Percentiles rank a stretch among this genome's conserved stretches.
phyloP scores from a whole-genome alignment of 805 yeast genomes.

The Saturnispora saitoi region DNA sequence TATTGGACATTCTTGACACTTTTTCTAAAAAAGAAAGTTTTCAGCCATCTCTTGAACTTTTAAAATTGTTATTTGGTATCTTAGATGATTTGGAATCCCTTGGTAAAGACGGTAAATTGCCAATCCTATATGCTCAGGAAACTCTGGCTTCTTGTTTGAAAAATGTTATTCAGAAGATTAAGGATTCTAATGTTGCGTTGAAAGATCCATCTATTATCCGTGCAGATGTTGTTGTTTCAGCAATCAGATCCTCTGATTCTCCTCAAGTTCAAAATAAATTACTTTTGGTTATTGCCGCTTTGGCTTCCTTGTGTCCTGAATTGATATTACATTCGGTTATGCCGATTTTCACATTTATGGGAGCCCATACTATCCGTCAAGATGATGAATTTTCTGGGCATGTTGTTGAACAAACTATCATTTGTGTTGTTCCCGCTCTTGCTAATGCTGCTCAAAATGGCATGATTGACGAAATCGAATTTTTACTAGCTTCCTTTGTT shows the following conservation, averaged over 20 bases:
- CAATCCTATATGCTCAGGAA: slow-evolving; percentile 87
- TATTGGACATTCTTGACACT: slow-evolving; percentile 71
- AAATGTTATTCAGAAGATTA: slow-evolving; percentile 51
- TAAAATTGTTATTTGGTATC: slow-evolving; percentile 41
- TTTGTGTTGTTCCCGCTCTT: slow-evolving; percentile 86
- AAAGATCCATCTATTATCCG: slow-evolving; percentile 59
- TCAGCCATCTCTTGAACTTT: slow-evolving; percentile 29
- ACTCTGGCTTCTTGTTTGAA: slow-evolving; percentile 81
- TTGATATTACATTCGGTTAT: slow-evolving; percentile 88
- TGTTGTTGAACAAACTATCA: slow-evolving; percentile 85
- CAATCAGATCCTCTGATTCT: slow-evolving; percentile 79
- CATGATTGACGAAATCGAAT: slow-evolving; percentile 62
- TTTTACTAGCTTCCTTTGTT: slow-evolving; percentile 79
- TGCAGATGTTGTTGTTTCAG: slow-evolving; percentile 84
- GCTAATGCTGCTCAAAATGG: slow-evolving; percentile 40
- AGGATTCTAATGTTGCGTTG: slow-evolving; percentile 29
- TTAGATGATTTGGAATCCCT: slow-evolving; percentile 73
- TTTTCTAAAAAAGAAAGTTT: slow-evolving; percentile 18
- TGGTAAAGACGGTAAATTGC: slow-evolving; percentile 85
- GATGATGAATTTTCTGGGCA: slow-evolving; percentile 93
- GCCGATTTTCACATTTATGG: slow-evolving; percentile 99
- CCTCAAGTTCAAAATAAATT: slow-evolving; percentile 93
- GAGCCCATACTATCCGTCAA: slow-evolving; percentile 92
- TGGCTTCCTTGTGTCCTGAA: slow-evolving; percentile 87
- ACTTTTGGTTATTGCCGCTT: slow-evolving; percentile 72